A percentile compares a stretch with the other conserved stretches of the same genome.
phyloP scores from a whole-genome alignment of 2,329 filamentous ascomycete genomes.

The Hypoxylon sp. region DNA sequence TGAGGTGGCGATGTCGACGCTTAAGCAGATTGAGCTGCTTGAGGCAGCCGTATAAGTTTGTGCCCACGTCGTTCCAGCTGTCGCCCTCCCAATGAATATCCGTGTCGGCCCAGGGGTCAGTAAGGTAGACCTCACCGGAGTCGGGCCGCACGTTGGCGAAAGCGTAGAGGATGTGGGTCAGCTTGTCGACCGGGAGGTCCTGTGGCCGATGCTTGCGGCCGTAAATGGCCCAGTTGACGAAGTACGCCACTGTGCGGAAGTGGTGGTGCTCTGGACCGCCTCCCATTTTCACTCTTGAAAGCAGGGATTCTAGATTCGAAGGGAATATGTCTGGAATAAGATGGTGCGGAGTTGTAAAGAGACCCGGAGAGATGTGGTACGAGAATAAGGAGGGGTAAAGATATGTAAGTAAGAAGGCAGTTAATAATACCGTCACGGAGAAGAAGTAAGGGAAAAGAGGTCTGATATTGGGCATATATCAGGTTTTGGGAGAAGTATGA shows the following conservation, averaged over 20 bases:
- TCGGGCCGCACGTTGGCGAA: constrained; percentile 89
- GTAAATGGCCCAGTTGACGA: constrained; percentile 89
- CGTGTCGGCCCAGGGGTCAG: constrained; percentile 74
- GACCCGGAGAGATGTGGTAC: constrained; percentile 15
- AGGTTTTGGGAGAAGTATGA: background rate
- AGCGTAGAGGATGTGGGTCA: constrained; percentile 91
- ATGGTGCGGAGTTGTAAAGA: constrained; percentile 10
- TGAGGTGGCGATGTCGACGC: constrained; percentile 82
- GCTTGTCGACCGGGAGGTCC: constrained; percentile 81
- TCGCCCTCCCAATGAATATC: constrained; percentile 81
- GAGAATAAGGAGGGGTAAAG: constrained; percentile 39
- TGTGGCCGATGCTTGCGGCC: constrained; percentile 87
- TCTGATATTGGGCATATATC: constrained; percentile 31
- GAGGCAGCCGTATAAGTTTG: constrained; percentile 87
- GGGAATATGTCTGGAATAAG: constrained; percentile 24
- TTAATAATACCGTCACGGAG: constrained; percentile 43
- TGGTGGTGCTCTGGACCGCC: constrained; percentile 55
- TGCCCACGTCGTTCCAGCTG: constrained; percentile 78
- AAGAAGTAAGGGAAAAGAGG: constrained; percentile 33
- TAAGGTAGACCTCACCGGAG: constrained; percentile 82
- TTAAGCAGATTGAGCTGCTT: constrained; percentile 92
- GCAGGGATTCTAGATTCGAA: background rate
- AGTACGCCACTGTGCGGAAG: constrained; percentile 79
- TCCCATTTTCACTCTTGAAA: constrained; percentile 54
- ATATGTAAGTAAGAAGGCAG: constrained; percentile 40